Percentiles rank a stretch among this genome's conserved stretches.
These are phyloP conservation scores for Pelargonium citronellum DNA, from an alignment of 441 rosid genomes.

Conservation along the genomic window DNA sequence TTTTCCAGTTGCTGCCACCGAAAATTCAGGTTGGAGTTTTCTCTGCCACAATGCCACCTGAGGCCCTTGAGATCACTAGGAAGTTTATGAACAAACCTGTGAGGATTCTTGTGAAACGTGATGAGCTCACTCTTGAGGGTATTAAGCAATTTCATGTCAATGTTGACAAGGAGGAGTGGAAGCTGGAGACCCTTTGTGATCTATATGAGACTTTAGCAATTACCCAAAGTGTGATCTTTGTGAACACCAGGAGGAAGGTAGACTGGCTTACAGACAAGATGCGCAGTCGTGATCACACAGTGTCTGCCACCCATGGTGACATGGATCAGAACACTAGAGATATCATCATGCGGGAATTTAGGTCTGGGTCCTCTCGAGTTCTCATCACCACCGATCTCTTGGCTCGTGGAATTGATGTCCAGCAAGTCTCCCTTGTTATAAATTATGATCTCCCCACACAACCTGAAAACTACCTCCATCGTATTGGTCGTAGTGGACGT, in stretches of 20 bases:
- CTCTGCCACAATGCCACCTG: conserved; percentile 84
- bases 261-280: conserved; percentile 81
- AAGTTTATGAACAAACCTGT: conserved; percentile 85
- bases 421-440: conserved; percentile 75
- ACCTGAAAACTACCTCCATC: conserved; percentile 79
- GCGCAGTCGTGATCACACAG: conserved; percentile 69
- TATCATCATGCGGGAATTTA: conserved; percentile 69
- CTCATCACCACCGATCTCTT: conserved; percentile 69
- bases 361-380: conserved; percentile 75
- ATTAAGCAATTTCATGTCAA: conserved; percentile 48
- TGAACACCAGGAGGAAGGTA: conserved; percentile 70
- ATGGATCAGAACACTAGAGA: conserved; percentile 64
- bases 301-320: conserved; percentile 37
- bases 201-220: conserved; percentile 74
- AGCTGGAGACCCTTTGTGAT: conserved; percentile 80
- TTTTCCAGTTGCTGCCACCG: conserved; percentile 66
- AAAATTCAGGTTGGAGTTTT: conserved; percentile 71
- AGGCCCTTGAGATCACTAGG: conserved; percentile 78
- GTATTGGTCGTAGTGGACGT: conserved; percentile 72
- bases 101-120: conserved; percentile 72
- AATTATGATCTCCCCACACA: conserved; percentile 73
- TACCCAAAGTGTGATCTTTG: conserved; percentile 74
- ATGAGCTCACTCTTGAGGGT: conserved; percentile 79
- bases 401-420: conserved; percentile 79
- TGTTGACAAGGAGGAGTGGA: conserved; percentile 81